A percentile compares a stretch with the other conserved stretches of the same genome.
Evolutionary conservation across 2,329 filamentous ascomycete genomes (phyloP).

Genomic region (Fusarium pseudoanthophilum): DNA sequence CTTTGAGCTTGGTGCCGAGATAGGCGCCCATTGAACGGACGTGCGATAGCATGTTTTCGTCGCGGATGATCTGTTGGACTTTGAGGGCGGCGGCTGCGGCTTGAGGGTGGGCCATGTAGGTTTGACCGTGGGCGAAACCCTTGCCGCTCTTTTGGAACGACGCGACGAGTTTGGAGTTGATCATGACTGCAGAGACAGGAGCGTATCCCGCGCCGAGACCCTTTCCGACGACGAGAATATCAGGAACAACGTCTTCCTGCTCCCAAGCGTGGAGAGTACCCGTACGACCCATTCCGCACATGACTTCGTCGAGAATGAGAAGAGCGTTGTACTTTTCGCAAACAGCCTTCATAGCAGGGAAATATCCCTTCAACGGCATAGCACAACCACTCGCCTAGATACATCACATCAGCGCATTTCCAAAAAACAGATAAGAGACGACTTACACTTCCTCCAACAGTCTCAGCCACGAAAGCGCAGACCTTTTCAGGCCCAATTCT

Average conservation of each 20-base stretch:
- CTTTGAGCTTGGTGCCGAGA: constrained; percentile 30
- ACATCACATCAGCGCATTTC: background rate
- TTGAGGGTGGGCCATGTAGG: constrained; percentile 33
- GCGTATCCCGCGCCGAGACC: constrained; percentile 60
- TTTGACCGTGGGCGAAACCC: constrained; percentile 26
- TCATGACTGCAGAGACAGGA: constrained; percentile 28
- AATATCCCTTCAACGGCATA: constrained; percentile 57
- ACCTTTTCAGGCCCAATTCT: constrained; percentile 58
- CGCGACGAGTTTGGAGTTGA: constrained; percentile 27
- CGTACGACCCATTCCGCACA: constrained; percentile 73
- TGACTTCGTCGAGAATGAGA: constrained; percentile 70
- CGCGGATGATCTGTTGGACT: constrained; percentile 31
- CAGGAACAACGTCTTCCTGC: constrained; percentile 66
- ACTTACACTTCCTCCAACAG: constrained; percentile 49
- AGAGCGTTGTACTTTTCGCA: constrained; percentile 67
- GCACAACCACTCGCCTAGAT: constrained; percentile 35
- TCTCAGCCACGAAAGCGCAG: constrained; percentile 62
- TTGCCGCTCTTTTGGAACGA: constrained; percentile 30
- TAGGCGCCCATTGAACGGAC: constrained; percentile 23
- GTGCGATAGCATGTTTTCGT: constrained; percentile 2
- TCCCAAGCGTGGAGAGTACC: constrained; percentile 73
- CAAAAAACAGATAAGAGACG: accelerated
- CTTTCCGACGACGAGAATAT: constrained; percentile 75
- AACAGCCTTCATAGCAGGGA: constrained; percentile 62
- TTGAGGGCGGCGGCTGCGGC: constrained; percentile 24